phyloP scores from a whole-genome alignment of 2,329 filamentous ascomycete genomes.

The Tolypocladium capitatum region DNA sequence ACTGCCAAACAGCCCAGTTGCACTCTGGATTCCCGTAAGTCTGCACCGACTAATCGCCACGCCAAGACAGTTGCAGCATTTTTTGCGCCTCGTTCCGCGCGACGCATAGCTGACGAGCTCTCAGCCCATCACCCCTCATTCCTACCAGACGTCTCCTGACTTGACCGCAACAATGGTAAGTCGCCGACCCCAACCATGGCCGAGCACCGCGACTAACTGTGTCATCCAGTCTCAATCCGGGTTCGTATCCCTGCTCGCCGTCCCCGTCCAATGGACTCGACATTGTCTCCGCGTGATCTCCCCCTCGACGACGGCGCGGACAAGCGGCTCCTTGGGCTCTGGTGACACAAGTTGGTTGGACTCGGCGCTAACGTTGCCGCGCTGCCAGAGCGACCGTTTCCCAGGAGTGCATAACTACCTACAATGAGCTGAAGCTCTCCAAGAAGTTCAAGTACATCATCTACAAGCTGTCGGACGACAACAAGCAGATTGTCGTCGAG shows the following conservation, averaged over 20 bases:
- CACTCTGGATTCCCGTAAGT: not conserved
- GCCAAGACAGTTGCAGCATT: not conserved
- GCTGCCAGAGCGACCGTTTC: slow-evolving; percentile 52
- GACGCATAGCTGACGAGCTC: slow-evolving; percentile 13
- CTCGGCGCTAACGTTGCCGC: slow-evolving; percentile 11
- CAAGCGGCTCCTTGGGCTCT: slow-evolving; percentile 9
- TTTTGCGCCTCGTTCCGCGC: not conserved
- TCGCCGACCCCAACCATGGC: slow-evolving; percentile 6
- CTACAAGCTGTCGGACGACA: slow-evolving; percentile 76
- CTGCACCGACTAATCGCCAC: not conserved
- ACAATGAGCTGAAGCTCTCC: slow-evolving; percentile 72
- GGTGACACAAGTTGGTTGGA: slow-evolving; percentile 4
- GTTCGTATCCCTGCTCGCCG: slow-evolving; percentile 31
- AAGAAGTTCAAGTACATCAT: slow-evolving; percentile 79
- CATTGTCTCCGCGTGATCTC: slow-evolving; percentile 2
- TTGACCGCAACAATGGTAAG: slow-evolving; percentile 27
- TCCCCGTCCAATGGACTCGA: not conserved
- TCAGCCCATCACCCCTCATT: slow-evolving; percentile 7
- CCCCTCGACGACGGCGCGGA: slow-evolving; percentile 6
- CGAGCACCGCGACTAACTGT: not conserved
- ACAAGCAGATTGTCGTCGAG: slow-evolving; percentile 72
- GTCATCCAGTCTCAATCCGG: slow-evolving; percentile 51
- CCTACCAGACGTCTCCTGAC: slow-evolving; percentile 15
- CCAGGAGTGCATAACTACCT: slow-evolving; percentile 56
- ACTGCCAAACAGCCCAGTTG: not conserved